Base-by-base conservation (phyloP, 345 rosid species). In the Excoecaria agallocha region DNA sequence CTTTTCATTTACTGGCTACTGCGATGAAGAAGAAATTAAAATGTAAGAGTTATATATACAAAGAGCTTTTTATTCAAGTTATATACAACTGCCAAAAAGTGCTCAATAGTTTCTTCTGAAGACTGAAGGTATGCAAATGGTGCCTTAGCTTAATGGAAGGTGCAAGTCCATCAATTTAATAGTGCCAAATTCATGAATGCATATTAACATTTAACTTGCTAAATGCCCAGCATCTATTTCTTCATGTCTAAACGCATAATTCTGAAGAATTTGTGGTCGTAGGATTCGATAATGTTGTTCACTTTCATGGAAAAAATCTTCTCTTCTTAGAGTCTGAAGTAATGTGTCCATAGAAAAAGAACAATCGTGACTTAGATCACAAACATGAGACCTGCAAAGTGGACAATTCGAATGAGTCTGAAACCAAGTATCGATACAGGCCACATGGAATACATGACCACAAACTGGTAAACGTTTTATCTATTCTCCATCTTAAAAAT, bases 401-500 rank as follows among this genome's bases (percentile, higher is more conserved):
- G 86, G 87, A 24, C 86, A 85, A 46, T 30, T 86, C 0, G 83
- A 80, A 74, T 79, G 91, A 12, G 69, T 51, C 70, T 50, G 78
- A 76, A 84, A 79, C 89, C 87, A 83, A 13, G 82, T 73, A 75
- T 82, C 82, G 35, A 86, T 82, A 67, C 87, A 78, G 17, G 77
- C 25, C 15, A 68, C 45, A 30, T 83, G 86, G 65, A 86, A 86
- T 0, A 62, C 76, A 74, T 88, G 87, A 12, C 51, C 51, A 66
- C 87, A 84, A 13, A 68, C 66, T 0, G 85, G 84, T 5, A 85
- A 66, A 58, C 78, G 78, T 67, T 66, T 83, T 10, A 80, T 61
- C 82, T 79, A 70, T 22, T 83, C 89, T 25, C 82, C 85, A 15
- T 78, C 89, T 45, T 78, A 78, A 11, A 81, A 84, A 50, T 86